A percentile compares a stretch with the other conserved stretches of the same genome.
These are phyloP conservation scores for Monosporascus sp. DNA, from an alignment of 2,329 filamentous ascomycete species.

Conservation along the genomic window DNA sequence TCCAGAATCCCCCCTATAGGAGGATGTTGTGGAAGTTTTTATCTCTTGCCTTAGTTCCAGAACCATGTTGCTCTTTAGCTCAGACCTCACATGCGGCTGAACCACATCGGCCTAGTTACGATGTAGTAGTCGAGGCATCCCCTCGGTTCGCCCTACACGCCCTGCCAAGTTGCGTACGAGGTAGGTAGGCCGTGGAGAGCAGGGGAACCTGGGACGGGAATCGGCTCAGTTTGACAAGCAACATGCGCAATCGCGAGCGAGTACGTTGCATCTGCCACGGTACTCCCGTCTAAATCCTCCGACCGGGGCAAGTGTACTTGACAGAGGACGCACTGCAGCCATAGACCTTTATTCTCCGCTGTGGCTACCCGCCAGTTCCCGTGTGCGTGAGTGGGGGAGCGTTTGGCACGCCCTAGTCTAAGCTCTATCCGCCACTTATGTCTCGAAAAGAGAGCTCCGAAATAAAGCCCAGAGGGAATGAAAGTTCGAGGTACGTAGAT, in stretches of 20 bases:
- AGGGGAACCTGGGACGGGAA: neutral
- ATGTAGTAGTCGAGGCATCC: no score
- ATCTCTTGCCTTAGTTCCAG: no score
- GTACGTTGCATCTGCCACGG: neutral
- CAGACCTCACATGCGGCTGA: no score
- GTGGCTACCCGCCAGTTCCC: neutral
- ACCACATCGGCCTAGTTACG: no score
- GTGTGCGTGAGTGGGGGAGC: neutral
- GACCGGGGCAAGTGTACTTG: neutral
- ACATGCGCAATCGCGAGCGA: neutral
- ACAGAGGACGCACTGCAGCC: neutral
- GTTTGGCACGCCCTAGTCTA: neutral
- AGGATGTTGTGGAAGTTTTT: no score
- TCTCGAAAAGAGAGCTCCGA: no score
- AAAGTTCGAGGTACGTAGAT: no score
- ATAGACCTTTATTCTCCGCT: neutral
- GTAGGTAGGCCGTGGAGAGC: neutral
- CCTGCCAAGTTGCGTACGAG: neutral
- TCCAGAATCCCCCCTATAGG: no score
- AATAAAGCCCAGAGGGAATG: no score
- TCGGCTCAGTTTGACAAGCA: neutral
- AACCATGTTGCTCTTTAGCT: no score
- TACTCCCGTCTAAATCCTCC: neutral
- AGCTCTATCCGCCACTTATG: neutral
- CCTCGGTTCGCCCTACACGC: no score